Evolutionary conservation across 2,329 filamentous ascomycete genomes (phyloP).

Genomic region (Aspergillus novofumigatus): DNA sequence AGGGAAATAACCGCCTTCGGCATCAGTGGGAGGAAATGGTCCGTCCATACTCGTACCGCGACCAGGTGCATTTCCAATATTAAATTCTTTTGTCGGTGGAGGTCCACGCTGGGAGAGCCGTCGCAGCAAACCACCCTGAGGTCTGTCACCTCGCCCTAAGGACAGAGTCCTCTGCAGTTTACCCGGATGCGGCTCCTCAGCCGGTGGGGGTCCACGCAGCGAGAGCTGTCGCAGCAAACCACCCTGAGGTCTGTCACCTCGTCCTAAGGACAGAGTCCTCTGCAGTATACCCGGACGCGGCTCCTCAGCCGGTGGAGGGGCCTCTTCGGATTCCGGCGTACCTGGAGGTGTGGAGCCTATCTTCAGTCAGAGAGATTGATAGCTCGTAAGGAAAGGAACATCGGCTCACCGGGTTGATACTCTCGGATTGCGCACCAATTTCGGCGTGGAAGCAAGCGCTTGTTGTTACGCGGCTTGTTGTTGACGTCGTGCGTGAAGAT

Average conservation of each 20-base stretch:
- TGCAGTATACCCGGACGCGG: slow-evolving; percentile 41
- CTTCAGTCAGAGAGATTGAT: slow-evolving; percentile 29
- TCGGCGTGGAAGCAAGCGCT: slow-evolving; percentile 76
- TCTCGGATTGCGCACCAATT: slow-evolving; percentile 94
- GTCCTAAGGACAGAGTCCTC: slow-evolving; percentile 60
- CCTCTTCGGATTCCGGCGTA: slow-evolving; percentile 53
- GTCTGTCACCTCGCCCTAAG: slow-evolving; percentile 53
- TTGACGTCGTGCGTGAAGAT: slow-evolving; percentile 88
- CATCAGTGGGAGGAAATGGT: slow-evolving; percentile 25
- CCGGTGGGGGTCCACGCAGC: slow-evolving; percentile 37
- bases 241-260: slow-evolving; percentile 45
- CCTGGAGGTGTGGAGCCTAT: slow-evolving; percentile 69
- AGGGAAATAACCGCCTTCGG: slow-evolving; percentile 32
- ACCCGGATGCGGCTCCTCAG: slow-evolving; percentile 29
- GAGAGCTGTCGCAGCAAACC: slow-evolving; percentile 46
- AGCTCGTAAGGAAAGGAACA: neutral
- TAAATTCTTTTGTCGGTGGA: slow-evolving; percentile 40
- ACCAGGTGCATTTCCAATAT: slow-evolving; percentile 20
- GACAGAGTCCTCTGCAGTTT: slow-evolving; percentile 58
- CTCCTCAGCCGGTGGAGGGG: slow-evolving; percentile 27
- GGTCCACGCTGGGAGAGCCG: slow-evolving; percentile 43
- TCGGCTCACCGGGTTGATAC: slow-evolving; percentile 65
- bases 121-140: slow-evolving; percentile 39
- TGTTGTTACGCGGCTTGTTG: slow-evolving; percentile 86
- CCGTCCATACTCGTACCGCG: slow-evolving; percentile 36